phyloP scores from a whole-genome alignment of 345 rosid species.

The Kernera saxatilis region DNA sequence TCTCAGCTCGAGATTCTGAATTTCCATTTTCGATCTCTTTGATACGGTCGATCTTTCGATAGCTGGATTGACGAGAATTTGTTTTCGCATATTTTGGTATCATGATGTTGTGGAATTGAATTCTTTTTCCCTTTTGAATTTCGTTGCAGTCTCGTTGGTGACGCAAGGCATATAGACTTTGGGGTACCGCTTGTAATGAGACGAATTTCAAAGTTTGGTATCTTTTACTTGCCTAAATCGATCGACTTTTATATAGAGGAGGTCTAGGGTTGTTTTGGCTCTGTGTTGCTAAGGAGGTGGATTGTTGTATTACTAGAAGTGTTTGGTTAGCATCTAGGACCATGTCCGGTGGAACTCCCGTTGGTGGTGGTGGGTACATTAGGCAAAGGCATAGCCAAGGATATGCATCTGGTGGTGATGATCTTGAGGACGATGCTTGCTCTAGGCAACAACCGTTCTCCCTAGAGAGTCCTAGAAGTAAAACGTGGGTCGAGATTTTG shows the following conservation, averaged over 20 bases:
- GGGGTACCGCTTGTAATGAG: slow-evolving; percentile 4
- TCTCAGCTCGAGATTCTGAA: not conserved
- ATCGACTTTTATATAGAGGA: not conserved
- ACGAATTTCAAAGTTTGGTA: slow-evolving; percentile 2
- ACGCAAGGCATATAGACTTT: not conserved
- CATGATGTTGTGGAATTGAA: not conserved
- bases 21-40: slow-evolving; percentile 2
- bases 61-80: not conserved
- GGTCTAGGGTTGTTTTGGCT: not conserved
- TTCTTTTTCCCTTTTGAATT: not conserved
- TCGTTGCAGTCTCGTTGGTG: slow-evolving; percentile 8
- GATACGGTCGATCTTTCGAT: not conserved
- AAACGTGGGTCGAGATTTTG: slow-evolving; percentile 63
- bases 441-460: slow-evolving; percentile 62
- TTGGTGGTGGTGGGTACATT: slow-evolving; percentile 80
- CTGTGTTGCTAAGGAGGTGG: not conserved
- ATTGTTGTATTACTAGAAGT: not conserved
- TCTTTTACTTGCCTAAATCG: not conserved
- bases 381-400: slow-evolving; percentile 97
- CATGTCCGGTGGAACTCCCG: slow-evolving; percentile 98
- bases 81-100: not conserved
- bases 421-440: slow-evolving; percentile 88
- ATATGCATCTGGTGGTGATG: slow-evolving; percentile 79
- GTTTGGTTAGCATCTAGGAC: not conserved
- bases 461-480: slow-evolving; percentile 32